Conservation (phyloP, 176 grass and related monocot genomes). For the Lolium rigidum region DNA sequence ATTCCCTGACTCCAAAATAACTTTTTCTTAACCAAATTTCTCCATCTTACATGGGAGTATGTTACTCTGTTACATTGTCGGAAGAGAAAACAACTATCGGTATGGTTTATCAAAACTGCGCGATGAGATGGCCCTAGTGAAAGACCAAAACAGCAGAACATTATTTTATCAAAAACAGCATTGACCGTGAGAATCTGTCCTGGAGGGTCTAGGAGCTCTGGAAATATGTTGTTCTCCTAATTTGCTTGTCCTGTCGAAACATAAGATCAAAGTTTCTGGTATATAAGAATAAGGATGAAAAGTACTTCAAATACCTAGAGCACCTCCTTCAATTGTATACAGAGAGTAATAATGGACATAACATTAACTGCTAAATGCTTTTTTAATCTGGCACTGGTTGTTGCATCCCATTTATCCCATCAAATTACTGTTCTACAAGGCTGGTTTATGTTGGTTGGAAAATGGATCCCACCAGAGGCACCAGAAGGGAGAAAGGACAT, state of each 20-base stretch:
- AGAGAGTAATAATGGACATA: not conserved
- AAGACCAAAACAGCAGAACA: not conserved
- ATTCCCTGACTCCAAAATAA: not conserved
- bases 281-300: constrained; percentile 4
- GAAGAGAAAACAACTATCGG: not conserved
- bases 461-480: not conserved
- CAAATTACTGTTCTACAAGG: not conserved
- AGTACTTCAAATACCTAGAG: not conserved
- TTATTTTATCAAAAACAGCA: constrained; percentile 6
- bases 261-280: not conserved
- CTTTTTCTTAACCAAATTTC: not conserved
- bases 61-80: not conserved
- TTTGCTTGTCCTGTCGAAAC: not conserved
- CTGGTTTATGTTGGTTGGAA: not conserved
- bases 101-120: not conserved
- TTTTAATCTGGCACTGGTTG: not conserved
- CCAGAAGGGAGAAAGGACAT: not conserved
- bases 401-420: not conserved
- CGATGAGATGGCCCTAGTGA: not conserved
- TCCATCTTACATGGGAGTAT: not conserved
- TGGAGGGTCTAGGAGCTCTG: constrained; percentile 7
- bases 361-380: not conserved
- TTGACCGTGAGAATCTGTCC: not conserved
- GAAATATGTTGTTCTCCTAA: not conserved
- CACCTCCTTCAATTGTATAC: constrained; percentile 1